Conservation (phyloP, 805 yeast genomes). For the Saccharomycopsis javanensis region DNA sequence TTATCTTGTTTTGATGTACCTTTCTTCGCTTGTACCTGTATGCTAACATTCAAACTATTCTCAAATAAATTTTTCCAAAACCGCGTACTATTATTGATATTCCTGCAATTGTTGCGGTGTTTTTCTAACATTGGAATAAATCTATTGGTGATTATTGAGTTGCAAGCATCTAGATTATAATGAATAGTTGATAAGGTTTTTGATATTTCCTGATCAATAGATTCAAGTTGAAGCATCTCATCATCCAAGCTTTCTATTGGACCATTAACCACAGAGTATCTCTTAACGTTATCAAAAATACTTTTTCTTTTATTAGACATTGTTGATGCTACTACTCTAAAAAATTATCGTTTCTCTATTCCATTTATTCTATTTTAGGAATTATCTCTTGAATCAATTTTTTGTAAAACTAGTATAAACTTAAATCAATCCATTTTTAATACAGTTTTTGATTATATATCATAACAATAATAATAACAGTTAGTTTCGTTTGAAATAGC, state of each 20-base stretch:
- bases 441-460: neutral
- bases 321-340: neutral
- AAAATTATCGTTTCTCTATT: neutral
- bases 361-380: neutral
- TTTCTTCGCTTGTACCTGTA: constrained; percentile 16
- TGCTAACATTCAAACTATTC: constrained; percentile 18
- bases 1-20: neutral
- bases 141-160: constrained; percentile 5
- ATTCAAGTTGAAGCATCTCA: constrained; percentile 16
- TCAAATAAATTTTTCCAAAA: constrained; percentile 18
- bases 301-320: constrained; percentile 15
- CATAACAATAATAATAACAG: neutral
- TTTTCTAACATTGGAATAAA: constrained; percentile 14
- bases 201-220: constrained; percentile 18
- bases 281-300: constrained; percentile 17
- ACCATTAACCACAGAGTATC: constrained; percentile 3
- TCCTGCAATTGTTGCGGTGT: constrained; percentile 8
- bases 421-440: too few species aligned
- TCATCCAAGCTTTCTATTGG: constrained; percentile 9
- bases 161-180: constrained; percentile 16
- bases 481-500: neutral
- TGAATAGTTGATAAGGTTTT: constrained; percentile 17
- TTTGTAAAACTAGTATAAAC: too few species aligned
- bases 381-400: too few species aligned
- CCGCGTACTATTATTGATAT: constrained; percentile 17